Evolutionary conservation across 805 yeast genomes (phyloP), one percentile per base, ranked within the genome.

Genomic region (Candida stauntonica): DNA sequence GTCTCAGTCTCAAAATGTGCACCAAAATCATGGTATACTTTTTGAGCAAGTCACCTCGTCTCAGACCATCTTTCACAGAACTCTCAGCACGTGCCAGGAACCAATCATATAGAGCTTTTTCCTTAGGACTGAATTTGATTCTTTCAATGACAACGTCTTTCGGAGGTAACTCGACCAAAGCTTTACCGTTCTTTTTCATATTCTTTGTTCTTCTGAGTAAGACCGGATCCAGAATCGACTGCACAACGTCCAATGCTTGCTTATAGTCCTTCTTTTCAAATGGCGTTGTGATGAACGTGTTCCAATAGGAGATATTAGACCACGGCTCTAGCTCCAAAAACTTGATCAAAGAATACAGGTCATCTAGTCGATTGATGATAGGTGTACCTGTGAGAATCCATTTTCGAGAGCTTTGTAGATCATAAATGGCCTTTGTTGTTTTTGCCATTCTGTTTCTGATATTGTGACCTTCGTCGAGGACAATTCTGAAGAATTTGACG

Each of bases 331-430:
- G 61, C 30, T 78, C 69, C 33, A 91, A 62, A 52, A 81, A 91
- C 48, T 78, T 77, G 14, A 88, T 75, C 34, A 88, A 61, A 5
- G 95, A 81, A 55, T 75, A 89, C 33, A 91, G 62, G 58, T 91
- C 98, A 58, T 91, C 97, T 8, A 91, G 66, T 45, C 89, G 66
- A 58, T 89, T 89, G 28, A 88, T 83, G 20, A 89, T 85, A 0
- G 98, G 97, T 0, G 98, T 89, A 7, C 98, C 98, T 0, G 97
- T 87, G 33, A 91, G 65, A 3, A 83, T 68, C 98, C 98, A 89
- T 44, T 77, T 77, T 34, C 93, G 67, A 15, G 69, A 65, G 50
- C 86, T 77, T 8, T 62, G 52, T n/a, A 89, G 54, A 17, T 75
- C 82, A 59, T 75, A 77, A 7, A 88, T 72, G 0, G 97, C 83